phyloP scores from a whole-genome alignment of 2,329 filamentous ascomycete genomes.

The Cladophialophora chaetospira region DNA sequence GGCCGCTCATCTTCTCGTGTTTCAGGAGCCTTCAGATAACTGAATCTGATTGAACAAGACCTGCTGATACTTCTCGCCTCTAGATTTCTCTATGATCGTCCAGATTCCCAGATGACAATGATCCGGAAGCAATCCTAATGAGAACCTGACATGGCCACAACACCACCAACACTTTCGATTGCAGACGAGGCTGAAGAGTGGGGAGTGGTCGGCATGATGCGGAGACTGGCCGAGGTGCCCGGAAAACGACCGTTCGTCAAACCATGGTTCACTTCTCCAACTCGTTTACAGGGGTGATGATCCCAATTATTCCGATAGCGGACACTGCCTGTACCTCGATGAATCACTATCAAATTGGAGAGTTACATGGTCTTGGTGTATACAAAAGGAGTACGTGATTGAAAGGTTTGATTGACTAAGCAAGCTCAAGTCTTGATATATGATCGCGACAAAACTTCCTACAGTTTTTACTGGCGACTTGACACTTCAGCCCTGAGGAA shows the following conservation, averaged over 20 bases:
- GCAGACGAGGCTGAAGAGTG: not conserved
- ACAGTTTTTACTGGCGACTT: not conserved
- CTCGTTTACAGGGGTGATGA: not conserved
- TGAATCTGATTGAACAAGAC: not conserved
- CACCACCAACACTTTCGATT: not conserved
- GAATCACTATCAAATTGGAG: not conserved
- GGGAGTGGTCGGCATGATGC: not conserved
- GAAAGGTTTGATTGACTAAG: no score
- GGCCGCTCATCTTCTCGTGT: no score
- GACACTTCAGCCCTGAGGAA: not conserved
- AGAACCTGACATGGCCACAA: not conserved
- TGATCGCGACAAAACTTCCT: not conserved
- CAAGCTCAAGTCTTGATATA: no score
- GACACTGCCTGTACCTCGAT: not conserved
- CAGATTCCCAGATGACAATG: not conserved
- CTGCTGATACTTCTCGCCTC: not conserved
- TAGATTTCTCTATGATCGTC: not conserved
- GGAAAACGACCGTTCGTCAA: not conserved
- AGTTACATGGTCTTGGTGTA: no score
- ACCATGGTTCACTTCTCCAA: not conserved
- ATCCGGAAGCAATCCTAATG: not conserved
- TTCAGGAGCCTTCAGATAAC: no score
- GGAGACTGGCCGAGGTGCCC: not conserved
- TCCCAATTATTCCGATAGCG: conserved; percentile 2
- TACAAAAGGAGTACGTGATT: no score